These are phyloP conservation scores for Colletotrichum costaricense DNA, from an alignment of 2,329 filamentous ascomycete genomes.

Conservation along the genomic window DNA sequence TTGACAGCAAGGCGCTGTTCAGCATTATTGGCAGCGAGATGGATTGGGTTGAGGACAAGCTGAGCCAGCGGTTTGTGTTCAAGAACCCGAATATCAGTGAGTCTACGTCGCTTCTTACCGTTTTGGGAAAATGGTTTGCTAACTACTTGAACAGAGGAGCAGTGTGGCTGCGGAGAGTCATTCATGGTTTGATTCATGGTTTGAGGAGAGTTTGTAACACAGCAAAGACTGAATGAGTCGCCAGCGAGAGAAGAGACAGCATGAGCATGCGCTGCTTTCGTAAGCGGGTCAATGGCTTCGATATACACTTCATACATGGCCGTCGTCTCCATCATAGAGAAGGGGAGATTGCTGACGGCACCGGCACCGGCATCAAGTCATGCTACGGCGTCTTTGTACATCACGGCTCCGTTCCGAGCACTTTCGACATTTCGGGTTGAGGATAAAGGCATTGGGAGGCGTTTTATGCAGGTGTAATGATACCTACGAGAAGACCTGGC, in stretches of 20 bases:
- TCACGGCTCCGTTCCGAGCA: slow-evolving; percentile 19
- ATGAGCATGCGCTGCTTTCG: background rate
- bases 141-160: slow-evolving; percentile 74
- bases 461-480: slow-evolving; percentile 29
- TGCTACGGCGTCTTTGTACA: slow-evolving; percentile 27
- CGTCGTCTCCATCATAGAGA: background rate
- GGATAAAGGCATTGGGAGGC: slow-evolving; percentile 30
- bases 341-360: slow-evolving; percentile 9
- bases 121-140: slow-evolving; percentile 37
- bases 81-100: slow-evolving; percentile 98
- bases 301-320: background rate
- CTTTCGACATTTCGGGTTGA: background rate
- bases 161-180: slow-evolving; percentile 96
- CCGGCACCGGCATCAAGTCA: slow-evolving; percentile 14
- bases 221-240: background rate
- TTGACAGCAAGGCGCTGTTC: slow-evolving; percentile 96
- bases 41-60: slow-evolving; percentile 98
- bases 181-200: slow-evolving; percentile 95
- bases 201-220: slow-evolving; percentile 14
- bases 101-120: slow-evolving; percentile 50
- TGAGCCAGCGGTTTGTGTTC: slow-evolving; percentile 93
- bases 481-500: slow-evolving; percentile 26
- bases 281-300: background rate
- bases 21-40: slow-evolving; percentile 99
- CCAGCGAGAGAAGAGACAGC: background rate